These are phyloP conservation scores for Sclerospora graminicola DNA, from an alignment of 352 stramenopile species.

Conservation along the genomic window DNA sequence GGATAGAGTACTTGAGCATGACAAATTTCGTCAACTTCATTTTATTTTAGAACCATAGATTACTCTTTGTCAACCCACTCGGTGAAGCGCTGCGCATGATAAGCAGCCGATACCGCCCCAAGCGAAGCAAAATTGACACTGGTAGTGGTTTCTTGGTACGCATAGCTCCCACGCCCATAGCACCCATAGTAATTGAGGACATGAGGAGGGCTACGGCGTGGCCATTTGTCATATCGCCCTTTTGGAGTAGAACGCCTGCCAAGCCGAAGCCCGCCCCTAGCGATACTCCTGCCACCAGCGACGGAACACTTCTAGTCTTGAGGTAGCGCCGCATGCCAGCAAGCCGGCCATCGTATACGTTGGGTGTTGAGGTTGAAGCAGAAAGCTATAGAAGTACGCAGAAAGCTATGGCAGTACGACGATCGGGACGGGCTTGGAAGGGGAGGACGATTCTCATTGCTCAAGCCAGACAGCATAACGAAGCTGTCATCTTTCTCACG, in stretches of 20 bases:
- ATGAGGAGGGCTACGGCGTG: conserved; percentile 71
- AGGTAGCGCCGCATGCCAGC: conserved; percentile 61
- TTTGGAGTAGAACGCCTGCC: conserved; percentile 70
- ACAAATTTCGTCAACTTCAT: neutral
- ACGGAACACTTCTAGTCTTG: conserved; percentile 70
- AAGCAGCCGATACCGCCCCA: conserved; percentile 65
- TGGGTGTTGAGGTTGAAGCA: conserved; percentile 72
- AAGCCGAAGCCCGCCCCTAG: conserved; percentile 72
- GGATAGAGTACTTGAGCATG: conserved; percentile 14
- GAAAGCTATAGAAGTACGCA: no score
- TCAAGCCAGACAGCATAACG: no score
- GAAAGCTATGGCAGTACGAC: no score
- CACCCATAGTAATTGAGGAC: conserved; percentile 77
- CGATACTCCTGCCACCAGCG: conserved; percentile 68
- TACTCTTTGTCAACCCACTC: conserved; percentile 83
- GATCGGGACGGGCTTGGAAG: no score
- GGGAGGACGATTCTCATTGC: no score
- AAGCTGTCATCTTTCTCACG: no score
- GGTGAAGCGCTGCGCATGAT: conserved; percentile 71
- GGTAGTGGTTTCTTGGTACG: conserved; percentile 63
- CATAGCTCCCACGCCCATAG: conserved; percentile 77
- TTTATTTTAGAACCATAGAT: neutral
- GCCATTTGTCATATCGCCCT: conserved; percentile 72
- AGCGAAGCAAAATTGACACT: conserved; percentile 62
- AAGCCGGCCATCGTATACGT: conserved; percentile 79